These are phyloP conservation scores for Lomentospora prolificans DNA, from an alignment of 2,329 filamentous ascomycete species.

Conservation along the genomic window DNA sequence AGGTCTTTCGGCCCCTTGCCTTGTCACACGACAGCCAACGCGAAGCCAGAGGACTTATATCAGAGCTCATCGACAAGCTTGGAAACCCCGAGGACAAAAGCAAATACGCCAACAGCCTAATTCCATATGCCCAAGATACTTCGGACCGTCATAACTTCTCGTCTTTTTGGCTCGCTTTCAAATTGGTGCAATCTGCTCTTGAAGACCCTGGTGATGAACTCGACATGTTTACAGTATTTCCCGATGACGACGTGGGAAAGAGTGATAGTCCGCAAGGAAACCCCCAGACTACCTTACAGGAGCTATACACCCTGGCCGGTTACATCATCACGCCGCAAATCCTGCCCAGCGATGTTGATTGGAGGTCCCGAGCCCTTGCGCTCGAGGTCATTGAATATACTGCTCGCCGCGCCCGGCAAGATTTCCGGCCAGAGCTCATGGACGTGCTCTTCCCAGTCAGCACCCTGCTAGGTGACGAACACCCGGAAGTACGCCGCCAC, in stretches of 20 bases:
- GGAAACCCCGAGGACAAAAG: conserved; percentile 50
- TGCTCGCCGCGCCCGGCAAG: conserved; percentile 52
- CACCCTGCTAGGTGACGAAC: conserved; percentile 69
- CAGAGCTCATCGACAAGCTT: conserved; percentile 45
- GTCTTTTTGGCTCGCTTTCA: conserved; percentile 71
- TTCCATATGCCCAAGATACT: conserved; percentile 51
- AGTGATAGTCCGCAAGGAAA: conserved; percentile 26
- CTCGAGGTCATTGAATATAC: conserved; percentile 73
- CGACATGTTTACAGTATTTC: conserved; percentile 54
- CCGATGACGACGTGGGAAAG: neutral
- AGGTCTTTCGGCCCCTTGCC: conserved; percentile 49
- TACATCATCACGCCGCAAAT: conserved; percentile 46
- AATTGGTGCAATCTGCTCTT: conserved; percentile 53
- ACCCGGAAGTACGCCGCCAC: conserved; percentile 61
- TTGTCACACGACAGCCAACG: conserved; percentile 57
- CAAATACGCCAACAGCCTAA: conserved; percentile 53
- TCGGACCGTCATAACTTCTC: conserved; percentile 52
- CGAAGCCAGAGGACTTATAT: conserved; percentile 46
- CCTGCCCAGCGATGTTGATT: conserved; percentile 45
- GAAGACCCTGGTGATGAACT: conserved; percentile 38
- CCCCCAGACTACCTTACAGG: conserved; percentile 38
- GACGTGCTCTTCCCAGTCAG: conserved; percentile 88
- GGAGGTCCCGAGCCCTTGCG: conserved; percentile 67
- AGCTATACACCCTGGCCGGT: conserved; percentile 62
- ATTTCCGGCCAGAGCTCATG: conserved; percentile 77